Conservation (phyloP, 192 early-diverging fungal genomes). For the Coemansia sp. region DNA sequence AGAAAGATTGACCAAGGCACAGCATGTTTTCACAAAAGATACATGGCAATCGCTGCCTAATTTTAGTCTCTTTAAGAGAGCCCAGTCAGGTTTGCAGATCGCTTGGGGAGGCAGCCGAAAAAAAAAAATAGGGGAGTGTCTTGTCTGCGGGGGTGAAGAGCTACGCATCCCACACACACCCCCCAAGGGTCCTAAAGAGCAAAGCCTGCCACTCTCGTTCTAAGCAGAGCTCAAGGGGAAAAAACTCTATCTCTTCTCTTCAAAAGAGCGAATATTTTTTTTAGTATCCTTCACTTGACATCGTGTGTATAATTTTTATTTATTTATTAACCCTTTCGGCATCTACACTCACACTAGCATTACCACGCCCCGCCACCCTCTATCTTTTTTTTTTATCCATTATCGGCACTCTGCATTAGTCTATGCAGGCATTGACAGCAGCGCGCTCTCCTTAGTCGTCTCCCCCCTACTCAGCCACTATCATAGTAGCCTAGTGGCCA, state of each 20-base stretch:
- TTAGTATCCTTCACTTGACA: constrained; percentile 1
- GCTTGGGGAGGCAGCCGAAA: neutral
- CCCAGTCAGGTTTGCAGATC: neutral
- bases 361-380: neutral
- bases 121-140: neutral
- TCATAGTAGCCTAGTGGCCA: neutral
- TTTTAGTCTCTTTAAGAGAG: constrained; percentile 18
- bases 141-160: constrained; percentile 2
- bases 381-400: constrained; percentile 5
- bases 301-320: constrained; percentile 1
- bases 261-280: constrained; percentile 1
- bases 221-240: neutral
- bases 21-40: constrained; percentile 5
- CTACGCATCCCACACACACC: neutral
- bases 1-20: neutral
- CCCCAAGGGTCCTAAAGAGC: neutral
- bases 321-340: constrained; percentile 4
- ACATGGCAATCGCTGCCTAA: constrained; percentile 28
- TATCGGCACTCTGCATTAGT: constrained; percentile 17
- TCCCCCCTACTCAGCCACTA: constrained; percentile 1
- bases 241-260: constrained; percentile 6
- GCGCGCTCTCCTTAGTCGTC: constrained; percentile 5
- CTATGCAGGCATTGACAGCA: constrained; percentile 30
- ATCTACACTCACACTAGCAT: constrained; percentile 1
- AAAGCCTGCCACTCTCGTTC: neutral